These are phyloP conservation scores for Neofusicoccum laricinum DNA, from an alignment of 2,329 filamentous ascomycete genomes.

Conservation along the genomic window DNA sequence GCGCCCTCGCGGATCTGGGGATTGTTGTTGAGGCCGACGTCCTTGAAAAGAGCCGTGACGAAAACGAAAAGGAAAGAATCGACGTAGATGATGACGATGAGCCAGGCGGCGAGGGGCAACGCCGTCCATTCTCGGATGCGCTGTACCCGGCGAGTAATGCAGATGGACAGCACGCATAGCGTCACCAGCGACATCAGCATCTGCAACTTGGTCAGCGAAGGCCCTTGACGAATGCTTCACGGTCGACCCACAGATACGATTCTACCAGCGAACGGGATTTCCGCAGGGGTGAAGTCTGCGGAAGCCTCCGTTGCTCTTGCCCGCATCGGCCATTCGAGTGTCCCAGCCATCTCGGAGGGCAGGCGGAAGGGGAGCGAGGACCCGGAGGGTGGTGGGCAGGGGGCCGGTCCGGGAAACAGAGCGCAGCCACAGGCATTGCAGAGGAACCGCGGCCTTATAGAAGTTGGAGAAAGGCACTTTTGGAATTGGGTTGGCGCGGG, in stretches of 20 bases:
- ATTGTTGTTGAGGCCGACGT: constrained; percentile 55
- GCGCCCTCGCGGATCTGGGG: constrained; percentile 53
- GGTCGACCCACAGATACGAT: constrained; percentile 24
- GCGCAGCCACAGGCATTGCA: too few relatives aligned
- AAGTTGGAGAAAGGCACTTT: too few relatives aligned
- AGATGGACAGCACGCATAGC: constrained; percentile 11
- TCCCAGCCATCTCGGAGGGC: neutral
- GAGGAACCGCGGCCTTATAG: too few relatives aligned
- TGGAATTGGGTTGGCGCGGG: neutral
- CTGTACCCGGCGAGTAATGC: constrained; percentile 26
- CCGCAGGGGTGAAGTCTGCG: constrained; percentile 16
- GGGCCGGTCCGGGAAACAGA: neutral
- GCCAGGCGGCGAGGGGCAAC: constrained; percentile 24
- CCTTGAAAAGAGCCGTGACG: constrained; percentile 55
- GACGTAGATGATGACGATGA: constrained; percentile 58
- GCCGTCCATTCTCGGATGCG: constrained; percentile 23
- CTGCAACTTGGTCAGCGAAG: neutral
- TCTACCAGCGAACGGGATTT: constrained; percentile 24
- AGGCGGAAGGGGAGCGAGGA: neutral
- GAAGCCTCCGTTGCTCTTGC: neutral
- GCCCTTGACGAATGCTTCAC: constrained; percentile 4
- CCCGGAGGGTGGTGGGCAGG: neutral
- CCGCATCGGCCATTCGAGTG: neutral
- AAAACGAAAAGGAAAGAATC: constrained; percentile 62
- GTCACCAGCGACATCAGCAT: constrained; percentile 3